These are phyloP conservation scores for Micractinium sp. DNA, from an alignment of 139 green algal species.

Conservation along the genomic window DNA sequence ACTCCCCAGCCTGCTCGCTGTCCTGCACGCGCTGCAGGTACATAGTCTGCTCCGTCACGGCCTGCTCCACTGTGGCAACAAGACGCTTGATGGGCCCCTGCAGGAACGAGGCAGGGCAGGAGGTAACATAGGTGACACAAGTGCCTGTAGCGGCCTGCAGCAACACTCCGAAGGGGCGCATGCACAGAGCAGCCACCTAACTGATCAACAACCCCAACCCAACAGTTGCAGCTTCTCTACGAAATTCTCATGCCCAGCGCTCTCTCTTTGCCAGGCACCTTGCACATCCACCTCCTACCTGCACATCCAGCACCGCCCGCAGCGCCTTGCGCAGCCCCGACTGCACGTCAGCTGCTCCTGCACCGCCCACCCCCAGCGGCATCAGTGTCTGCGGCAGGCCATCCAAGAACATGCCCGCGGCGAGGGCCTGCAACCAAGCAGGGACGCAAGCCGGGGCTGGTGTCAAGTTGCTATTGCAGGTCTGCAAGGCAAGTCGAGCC, in stretches of 20 bases:
- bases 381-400: conserved; percentile 36
- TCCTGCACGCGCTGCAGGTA: conserved; percentile 33
- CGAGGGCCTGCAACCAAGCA: not conserved
- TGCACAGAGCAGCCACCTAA: not conserved
- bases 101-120: not conserved
- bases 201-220: conserved; percentile 31
- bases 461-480: not conserved
- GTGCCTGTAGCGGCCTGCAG: not conserved
- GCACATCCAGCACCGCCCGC: conserved; percentile 50
- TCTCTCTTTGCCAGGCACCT: no score
- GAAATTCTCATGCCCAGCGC: no score
- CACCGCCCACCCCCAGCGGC: conserved; percentile 10
- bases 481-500: not conserved
- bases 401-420: conserved; percentile 44
- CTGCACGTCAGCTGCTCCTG: conserved; percentile 41
- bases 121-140: not conserved
- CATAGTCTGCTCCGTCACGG: conserved; percentile 31
- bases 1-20: conserved; percentile 51
- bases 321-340: conserved; percentile 48
- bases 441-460: not conserved
- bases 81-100: conserved; percentile 19
- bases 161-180: not conserved
- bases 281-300: not conserved
- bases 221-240: not conserved
- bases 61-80: conserved; percentile 39